Evolutionary conservation across 2,329 filamentous ascomycete genomes (phyloP).

Genomic region (Cercospora brassicicola): DNA sequence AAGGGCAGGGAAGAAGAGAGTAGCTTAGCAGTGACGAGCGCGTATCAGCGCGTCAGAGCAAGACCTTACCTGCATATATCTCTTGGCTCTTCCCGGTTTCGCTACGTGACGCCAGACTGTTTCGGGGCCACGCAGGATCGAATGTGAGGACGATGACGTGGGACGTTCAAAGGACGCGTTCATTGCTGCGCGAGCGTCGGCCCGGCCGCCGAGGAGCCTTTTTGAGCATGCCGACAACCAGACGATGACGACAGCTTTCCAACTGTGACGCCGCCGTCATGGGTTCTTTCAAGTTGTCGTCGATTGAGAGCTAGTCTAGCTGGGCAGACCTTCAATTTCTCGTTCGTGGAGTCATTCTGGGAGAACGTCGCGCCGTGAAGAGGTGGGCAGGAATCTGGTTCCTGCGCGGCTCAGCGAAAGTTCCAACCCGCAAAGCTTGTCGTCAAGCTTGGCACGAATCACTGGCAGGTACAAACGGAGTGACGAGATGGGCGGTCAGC

Average conservation of each 20-base stretch:
- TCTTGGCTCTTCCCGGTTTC: conserved; percentile 9
- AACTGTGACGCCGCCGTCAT: background rate
- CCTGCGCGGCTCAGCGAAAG: background rate
- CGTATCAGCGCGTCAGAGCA: background rate
- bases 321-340: background rate
- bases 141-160: background rate
- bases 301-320: background rate
- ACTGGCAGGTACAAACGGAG: background rate
- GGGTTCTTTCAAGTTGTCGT: background rate
- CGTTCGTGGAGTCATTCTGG: background rate
- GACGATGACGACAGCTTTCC: background rate
- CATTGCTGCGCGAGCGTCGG: background rate
- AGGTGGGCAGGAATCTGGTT: no score
- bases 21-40: background rate
- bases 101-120: background rate
- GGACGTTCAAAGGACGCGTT: background rate
- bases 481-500: background rate
- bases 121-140: background rate
- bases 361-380: background rate
- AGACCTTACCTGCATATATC: background rate
- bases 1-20: background rate
- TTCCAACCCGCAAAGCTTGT: background rate
- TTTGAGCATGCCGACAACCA: background rate
- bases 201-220: background rate
- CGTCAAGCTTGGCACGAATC: background rate